These are phyloP conservation scores for Tilletia walkeri DNA, from an alignment of 1,284 basidiomycete species.

Conservation along the genomic window DNA sequence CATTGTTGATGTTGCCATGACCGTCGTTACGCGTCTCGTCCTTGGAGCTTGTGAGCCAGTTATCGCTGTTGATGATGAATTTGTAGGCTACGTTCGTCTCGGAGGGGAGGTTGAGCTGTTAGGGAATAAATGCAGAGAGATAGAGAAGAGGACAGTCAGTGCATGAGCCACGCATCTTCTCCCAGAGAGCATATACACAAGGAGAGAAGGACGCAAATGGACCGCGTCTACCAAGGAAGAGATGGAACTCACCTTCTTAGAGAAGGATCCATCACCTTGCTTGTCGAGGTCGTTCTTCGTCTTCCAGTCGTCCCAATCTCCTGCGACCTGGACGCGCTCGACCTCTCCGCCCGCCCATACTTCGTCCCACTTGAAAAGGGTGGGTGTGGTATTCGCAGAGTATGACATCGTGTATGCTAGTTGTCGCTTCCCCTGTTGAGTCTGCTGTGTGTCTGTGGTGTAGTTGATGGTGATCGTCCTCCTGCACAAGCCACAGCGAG, in stretches of 20 bases:
- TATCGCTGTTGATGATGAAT: slow-evolving; percentile 5
- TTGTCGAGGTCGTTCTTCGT: not conserved
- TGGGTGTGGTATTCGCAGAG: not conserved
- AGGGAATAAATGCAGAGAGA: not conserved
- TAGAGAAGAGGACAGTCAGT: not conserved
- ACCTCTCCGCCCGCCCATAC: not conserved
- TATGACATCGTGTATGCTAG: not conserved
- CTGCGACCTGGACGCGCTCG: slow-evolving; percentile 13
- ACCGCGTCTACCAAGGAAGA: not conserved
- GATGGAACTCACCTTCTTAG: not conserved
- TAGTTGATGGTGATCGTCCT: too few species aligned
- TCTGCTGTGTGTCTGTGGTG: too few species aligned
- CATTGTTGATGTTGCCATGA: slow-evolving; percentile 9
- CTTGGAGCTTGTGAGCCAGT: not conserved
- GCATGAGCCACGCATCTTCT: too few species aligned
- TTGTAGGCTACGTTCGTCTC: not conserved
- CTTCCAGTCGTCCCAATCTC: slow-evolving; percentile 12
- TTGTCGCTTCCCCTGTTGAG: too few species aligned
- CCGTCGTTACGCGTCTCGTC: slow-evolving; percentile 8
- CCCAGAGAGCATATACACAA: not conserved
- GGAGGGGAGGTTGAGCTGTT: not conserved
- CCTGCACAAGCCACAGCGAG: too few species aligned
- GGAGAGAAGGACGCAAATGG: not conserved
- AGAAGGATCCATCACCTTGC: slow-evolving; percentile 9
- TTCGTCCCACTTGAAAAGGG: slow-evolving; percentile 12